Percentiles rank a stretch among this genome's conserved stretches.
phyloP scores from a whole-genome alignment of 495 filamentous ascomycete species.

The Bryoglossum gracile region DNA sequence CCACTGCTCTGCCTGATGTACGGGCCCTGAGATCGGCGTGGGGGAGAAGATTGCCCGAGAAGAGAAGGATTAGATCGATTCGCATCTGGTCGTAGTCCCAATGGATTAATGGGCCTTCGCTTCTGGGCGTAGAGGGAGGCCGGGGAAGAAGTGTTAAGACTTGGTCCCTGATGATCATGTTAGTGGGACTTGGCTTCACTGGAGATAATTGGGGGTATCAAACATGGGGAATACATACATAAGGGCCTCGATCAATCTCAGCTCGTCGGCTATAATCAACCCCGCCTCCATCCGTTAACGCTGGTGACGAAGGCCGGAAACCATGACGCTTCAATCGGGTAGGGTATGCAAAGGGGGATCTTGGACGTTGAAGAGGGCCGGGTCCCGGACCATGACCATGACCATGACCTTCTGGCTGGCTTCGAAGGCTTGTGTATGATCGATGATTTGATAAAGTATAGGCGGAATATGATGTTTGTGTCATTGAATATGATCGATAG shows the following conservation, averaged over 20 bases:
- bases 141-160: constrained; percentile 37
- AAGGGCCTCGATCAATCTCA: constrained; percentile 39
- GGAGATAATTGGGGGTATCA: neutral
- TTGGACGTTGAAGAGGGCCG: constrained; percentile 41
- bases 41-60: constrained; percentile 24
- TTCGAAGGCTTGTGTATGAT: constrained; percentile 46
- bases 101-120: constrained; percentile 29
- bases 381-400: neutral
- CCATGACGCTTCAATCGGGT: constrained; percentile 57
- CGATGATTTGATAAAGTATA: constrained; percentile 42
- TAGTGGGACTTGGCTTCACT: neutral
- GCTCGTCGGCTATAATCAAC: constrained; percentile 45
- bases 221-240: constrained; percentile 27
- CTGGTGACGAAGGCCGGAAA: constrained; percentile 56
- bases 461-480: constrained; percentile 39
- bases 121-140: constrained; percentile 29
- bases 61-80: constrained; percentile 32
- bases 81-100: constrained; percentile 28
- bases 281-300: constrained; percentile 42
- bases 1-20: constrained; percentile 5
- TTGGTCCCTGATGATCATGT: constrained; percentile 31
- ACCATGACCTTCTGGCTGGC: constrained; percentile 26
- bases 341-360: constrained; percentile 57
- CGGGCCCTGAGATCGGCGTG: constrained; percentile 24
- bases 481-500: constrained; percentile 52